Conservation (phyloP, 768 basidiomycete species). For the Hemileccinum rubropunctum region DNA sequence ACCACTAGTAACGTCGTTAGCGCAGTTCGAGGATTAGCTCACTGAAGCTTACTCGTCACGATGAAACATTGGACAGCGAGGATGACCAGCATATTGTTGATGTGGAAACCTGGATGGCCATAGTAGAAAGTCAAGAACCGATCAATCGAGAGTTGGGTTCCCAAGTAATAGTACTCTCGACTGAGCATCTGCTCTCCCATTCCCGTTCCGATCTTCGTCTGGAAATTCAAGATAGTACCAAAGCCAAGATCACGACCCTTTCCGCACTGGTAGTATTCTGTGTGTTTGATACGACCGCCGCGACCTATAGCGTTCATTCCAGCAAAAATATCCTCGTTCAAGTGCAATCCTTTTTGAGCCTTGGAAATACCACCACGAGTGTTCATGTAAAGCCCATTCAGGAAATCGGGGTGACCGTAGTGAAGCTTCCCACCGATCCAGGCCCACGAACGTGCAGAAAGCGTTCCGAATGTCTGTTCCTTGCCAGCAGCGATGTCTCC, state of each 20-base stretch:
- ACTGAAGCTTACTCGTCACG: conserved; percentile 66
- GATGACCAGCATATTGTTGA: conserved; percentile 99
- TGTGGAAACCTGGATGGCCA: conserved; percentile 98
- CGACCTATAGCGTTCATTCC: conserved; percentile 98
- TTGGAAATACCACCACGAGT: conserved; percentile 98
- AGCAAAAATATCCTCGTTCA: conserved; percentile 99
- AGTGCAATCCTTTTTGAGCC: conserved; percentile 97
- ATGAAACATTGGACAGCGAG: conserved; percentile 95
- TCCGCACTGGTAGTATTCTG: conserved; percentile 98
- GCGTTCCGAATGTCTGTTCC: conserved; percentile 98
- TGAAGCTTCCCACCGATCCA: conserved; percentile 99
- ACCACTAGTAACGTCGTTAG: conserved; percentile 59
- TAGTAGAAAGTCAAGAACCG: conserved; percentile 99
- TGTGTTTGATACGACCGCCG: conserved; percentile 97
- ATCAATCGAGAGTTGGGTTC: conserved; percentile 96
- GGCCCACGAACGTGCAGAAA: conserved; percentile 92
- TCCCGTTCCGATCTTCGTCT: conserved; percentile 99
- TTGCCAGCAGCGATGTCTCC: conserved; percentile 98
- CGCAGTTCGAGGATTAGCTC: neutral
- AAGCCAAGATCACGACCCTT: conserved; percentile 99
- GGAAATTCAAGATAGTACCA: conserved; percentile 98
- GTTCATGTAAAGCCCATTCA: conserved; percentile 96
- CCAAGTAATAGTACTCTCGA: conserved; percentile 97
- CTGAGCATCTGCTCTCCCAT: conserved; percentile 99
- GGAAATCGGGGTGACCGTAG: conserved; percentile 99